Base-by-base conservation (phyloP, 192 early-diverging fungal species). In the Coemansia sp. region DNA sequence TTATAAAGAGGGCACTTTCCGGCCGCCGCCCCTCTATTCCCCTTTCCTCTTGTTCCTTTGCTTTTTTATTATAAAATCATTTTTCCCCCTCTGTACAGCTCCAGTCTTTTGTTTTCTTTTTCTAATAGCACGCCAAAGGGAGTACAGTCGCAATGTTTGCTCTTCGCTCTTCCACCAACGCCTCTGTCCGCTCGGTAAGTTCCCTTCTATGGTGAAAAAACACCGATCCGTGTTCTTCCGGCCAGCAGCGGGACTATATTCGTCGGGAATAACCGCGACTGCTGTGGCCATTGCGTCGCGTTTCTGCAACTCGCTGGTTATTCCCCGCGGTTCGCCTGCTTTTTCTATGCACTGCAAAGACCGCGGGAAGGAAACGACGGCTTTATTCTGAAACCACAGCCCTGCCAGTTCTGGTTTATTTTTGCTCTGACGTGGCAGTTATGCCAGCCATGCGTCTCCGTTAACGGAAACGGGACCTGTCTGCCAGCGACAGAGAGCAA, bases 131-230 rank as follows among this genome's bases (percentile, higher is more conserved):
- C 29, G 9, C 29, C 17, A 57, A 36, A 57, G 34, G 34, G 34
- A 57, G 55, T 33, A n/a, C 19, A 33, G 57, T 19, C 48, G 63
- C 67, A 59, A 81, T 81, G 79, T 81, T 81, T 64, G 71, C 70
- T 75, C 73, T 81, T 62, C 70, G 79, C 63, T 62, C 79, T 43
- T 61, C 79, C 53, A 67, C 59, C 64, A 69, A 59, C 65, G 70
- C 69, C 54, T 58, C 79, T 64, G 67, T 43, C 58, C 73, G 79
- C 55, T 75, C 79, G 73, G 79, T 81, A 81, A 81, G 79, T 70
- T 8, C 13, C 5, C 55, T 34, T 32, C 17, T 45, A 45, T 40
- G 11, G 38, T 8, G 9, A 13, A 3, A 45, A 17, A 45, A 19
- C 50, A 29, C 20, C 15, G 50, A 53, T 53, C 50, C 50, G 22